Base-by-base conservation (phyloP, 1,139 yeast species). In the Pichia sp. region DNA sequence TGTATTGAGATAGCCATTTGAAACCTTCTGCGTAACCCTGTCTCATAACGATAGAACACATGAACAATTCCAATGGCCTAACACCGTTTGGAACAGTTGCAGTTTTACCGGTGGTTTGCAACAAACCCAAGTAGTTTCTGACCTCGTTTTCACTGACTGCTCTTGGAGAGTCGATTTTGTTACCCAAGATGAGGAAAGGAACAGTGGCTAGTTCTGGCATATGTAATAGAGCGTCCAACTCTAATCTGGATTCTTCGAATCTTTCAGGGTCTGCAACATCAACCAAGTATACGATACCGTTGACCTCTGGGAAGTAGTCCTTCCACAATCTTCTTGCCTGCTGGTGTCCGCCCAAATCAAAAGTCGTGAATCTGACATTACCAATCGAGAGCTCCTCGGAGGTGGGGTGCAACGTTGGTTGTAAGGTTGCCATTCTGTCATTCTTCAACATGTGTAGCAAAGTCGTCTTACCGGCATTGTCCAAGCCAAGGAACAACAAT, bases 281-380 rank as follows among this genome's bases (percentile, higher is more conserved):
- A 45, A 93, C 98, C 60, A 95, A 79, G 74, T 89, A 95, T 32
- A 93, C 98, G 65, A 93, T 93, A 53, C 98, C 99, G 72, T 90
- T 88, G 55, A 93, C 99, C 74, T 93, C 99, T 54, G 99, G 99
- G 85, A 95, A 93, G 73, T 93, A 93, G 72, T 93, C 98, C 72
- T 90, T 92, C 99, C 99, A 93, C 70, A 93, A 84, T 75, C 99
- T 90, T 77, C 99, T 92, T 49, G 99, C 99, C 75, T 92, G 97
- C 71, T 82, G 86, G 77, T 93, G 99, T 46, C 99, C 99, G 72
- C 99, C 99, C 67, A 93, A 80, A 73, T 93, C 99, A 67, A 93
- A 93, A 45, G 99, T 95, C 59, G 99, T 93, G 80, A 93, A 93
- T 72, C 93, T 87, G 61, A 93, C 96, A 63, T 87, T 87, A 62